A percentile compares a stretch with the other conserved stretches of the same genome.
phyloP scores from a whole-genome alignment of 2,329 filamentous ascomycete genomes.

The Plenodomus tracheiphilus region DNA sequence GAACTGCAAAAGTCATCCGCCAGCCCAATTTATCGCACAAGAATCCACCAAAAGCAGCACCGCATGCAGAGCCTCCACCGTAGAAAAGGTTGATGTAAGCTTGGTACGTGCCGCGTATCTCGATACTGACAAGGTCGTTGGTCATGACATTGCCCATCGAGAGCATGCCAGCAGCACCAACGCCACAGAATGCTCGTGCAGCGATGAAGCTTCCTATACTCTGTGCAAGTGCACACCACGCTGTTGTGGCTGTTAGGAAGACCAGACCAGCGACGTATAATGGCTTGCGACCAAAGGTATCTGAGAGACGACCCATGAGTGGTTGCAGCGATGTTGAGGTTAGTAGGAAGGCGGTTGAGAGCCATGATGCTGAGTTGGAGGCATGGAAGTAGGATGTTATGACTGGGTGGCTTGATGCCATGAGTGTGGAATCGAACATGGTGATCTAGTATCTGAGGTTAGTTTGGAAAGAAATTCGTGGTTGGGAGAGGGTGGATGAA shows the following conservation, averaged over 20 bases:
- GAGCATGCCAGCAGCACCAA: conserved; percentile 73
- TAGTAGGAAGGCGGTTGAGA: conserved; percentile 77
- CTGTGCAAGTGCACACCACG: conserved; percentile 69
- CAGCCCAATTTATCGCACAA: conserved; percentile 73
- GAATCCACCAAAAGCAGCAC: conserved; percentile 70
- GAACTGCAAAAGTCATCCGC: conserved; percentile 68
- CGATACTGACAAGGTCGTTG: conserved; percentile 73
- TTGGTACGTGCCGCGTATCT: conserved; percentile 73
- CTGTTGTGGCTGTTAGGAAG: conserved; percentile 66
- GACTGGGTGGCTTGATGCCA: conserved; percentile 79
- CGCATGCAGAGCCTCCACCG: conserved; percentile 56
- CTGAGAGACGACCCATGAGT: conserved; percentile 72
- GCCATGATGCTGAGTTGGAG: conserved; percentile 79
- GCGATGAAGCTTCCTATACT: conserved; percentile 72
- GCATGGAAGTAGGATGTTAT: conserved; percentile 80
- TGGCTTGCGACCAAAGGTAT: conserved; percentile 70
- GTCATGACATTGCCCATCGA: conserved; percentile 70
- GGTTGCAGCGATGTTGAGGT: conserved; percentile 78
- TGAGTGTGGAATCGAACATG: conserved; percentile 75
- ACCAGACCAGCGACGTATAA: conserved; percentile 67
- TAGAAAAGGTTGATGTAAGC: conserved; percentile 68
- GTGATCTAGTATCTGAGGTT: conserved; percentile 29
- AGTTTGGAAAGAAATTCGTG: neutral
- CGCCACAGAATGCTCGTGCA: conserved; percentile 70
- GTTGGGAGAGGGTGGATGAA: too few relatives aligned